phyloP scores from a whole-genome alignment of 148 eudicot genomes.

The Nepenthes mirabilis region DNA sequence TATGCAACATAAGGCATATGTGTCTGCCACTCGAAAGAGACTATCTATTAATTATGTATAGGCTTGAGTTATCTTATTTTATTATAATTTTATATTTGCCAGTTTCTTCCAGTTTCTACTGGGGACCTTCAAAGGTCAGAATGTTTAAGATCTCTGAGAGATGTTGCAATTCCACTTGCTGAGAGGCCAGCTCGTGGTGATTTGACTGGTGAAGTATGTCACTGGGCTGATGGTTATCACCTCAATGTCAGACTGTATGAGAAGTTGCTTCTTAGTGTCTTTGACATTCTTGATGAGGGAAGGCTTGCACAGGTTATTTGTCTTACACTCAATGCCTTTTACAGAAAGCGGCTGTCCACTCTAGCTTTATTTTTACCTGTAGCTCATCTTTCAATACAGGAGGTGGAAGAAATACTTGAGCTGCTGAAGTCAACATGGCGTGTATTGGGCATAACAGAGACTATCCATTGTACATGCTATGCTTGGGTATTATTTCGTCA shows the following conservation, averaged over 20 bases:
- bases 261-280: slow-evolving; percentile 87
- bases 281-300: slow-evolving; percentile 95
- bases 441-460: slow-evolving; percentile 82
- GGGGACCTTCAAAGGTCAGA: slow-evolving; percentile 92
- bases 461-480: slow-evolving; percentile 84
- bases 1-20: no score
- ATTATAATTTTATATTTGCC: slow-evolving; percentile 9
- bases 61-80: neutral
- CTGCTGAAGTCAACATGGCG: slow-evolving; percentile 98
- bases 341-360: neutral
- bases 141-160: slow-evolving; percentile 80
- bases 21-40: no score
- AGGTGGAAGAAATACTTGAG: slow-evolving; percentile 93
- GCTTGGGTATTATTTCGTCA: slow-evolving; percentile 97
- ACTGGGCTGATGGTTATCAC: slow-evolving; percentile 99
- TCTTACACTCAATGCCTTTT: neutral
- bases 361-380: neutral
- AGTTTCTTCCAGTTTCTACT: slow-evolving; percentile 73
- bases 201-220: slow-evolving; percentile 97
- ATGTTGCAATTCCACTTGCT: slow-evolving; percentile 80
- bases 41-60: neutral
- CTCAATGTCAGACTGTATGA: slow-evolving; percentile 91
- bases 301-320: slow-evolving; percentile 88
- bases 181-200: slow-evolving; percentile 99
- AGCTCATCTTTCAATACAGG: slow-evolving; percentile 33